Percentiles rank a stretch among this genome's conserved stretches.
Conservation (phyloP, 345 rosid species). For the Melaleuca alternifolia region DNA sequence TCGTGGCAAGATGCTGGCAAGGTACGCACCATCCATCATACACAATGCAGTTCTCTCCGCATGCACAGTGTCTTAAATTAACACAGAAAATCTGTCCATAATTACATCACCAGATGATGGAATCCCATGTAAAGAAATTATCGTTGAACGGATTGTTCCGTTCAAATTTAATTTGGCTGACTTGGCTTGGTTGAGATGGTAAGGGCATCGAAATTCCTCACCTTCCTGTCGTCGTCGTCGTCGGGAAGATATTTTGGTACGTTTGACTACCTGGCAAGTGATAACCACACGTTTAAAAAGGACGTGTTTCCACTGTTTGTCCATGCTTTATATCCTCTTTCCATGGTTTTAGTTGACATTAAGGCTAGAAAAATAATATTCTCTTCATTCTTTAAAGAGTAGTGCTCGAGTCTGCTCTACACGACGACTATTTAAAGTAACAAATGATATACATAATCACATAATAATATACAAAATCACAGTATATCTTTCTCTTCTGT, state of each 20-base stretch:
- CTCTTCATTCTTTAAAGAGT: too few species aligned
- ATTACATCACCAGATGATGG: not conserved
- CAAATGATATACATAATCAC: too few species aligned
- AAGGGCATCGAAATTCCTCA: not conserved
- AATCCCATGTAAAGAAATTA: not conserved
- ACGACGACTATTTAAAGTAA: too few species aligned
- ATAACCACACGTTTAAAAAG: not conserved
- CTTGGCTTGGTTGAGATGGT: too few species aligned
- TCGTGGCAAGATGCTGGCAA: slow-evolving; percentile 85
- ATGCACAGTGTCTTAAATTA: not conserved
- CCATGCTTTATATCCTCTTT: not conserved
- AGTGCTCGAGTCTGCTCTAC: too few species aligned
- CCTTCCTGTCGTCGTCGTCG: not conserved
- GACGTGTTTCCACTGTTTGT: not conserved
- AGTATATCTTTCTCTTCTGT: not conserved
- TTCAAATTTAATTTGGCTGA: not conserved
- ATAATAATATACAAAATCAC: too few species aligned
- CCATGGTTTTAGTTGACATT: not conserved
- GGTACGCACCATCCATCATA: slow-evolving; percentile 13
- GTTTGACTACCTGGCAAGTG: slow-evolving; percentile 52
- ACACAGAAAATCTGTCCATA: not conserved
- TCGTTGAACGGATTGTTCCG: not conserved
- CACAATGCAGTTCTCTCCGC: not conserved
- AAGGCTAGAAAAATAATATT: too few species aligned
- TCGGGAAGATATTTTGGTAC: slow-evolving; percentile 42